These are phyloP conservation scores for Talaromyces atroroseus DNA, from an alignment of 2,329 filamentous ascomycete species.

Conservation along the genomic window DNA sequence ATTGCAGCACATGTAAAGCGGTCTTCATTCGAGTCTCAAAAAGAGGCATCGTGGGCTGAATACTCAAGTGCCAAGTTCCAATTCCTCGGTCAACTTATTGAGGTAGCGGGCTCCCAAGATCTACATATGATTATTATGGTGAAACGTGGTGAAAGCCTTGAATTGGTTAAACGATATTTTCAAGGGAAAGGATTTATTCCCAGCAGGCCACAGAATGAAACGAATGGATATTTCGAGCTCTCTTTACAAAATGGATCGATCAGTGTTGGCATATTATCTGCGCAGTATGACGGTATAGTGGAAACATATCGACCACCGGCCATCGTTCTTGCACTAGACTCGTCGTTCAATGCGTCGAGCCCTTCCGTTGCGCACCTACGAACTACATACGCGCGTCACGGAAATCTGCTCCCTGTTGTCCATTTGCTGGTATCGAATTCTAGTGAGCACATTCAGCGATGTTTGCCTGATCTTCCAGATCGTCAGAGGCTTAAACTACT, in stretches of 20 bases:
- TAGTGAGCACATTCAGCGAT: constrained; percentile 42
- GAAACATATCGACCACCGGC: constrained; percentile 31
- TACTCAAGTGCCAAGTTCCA: constrained; percentile 45
- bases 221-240: constrained; percentile 29
- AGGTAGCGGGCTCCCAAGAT: constrained; percentile 28
- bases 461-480: constrained; percentile 34
- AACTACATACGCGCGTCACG: constrained; percentile 30
- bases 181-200: constrained; percentile 35
- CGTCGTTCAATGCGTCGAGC: constrained; percentile 35
- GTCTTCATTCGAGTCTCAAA: constrained; percentile 27
- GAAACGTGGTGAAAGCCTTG: constrained; percentile 29
- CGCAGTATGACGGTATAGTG: constrained; percentile 24
- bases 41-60: constrained; percentile 42
- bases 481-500: constrained; percentile 29
- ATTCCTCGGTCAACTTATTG: constrained; percentile 39
- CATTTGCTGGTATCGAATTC: constrained; percentile 43
- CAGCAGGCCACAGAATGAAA: constrained; percentile 27
- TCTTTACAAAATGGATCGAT: constrained; percentile 31
- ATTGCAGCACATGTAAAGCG: constrained; percentile 34
- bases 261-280: constrained; percentile 33
- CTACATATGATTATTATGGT: constrained; percentile 38
- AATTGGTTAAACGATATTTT: constrained; percentile 40
- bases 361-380: constrained; percentile 36
- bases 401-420: constrained; percentile 37
- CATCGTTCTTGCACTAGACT: constrained; percentile 42